Percentiles rank a stretch among this genome's conserved stretches.
Conservation (phyloP, 1,284 basidiomycete species). For the Cutaneotrichosporon sp. region DNA sequence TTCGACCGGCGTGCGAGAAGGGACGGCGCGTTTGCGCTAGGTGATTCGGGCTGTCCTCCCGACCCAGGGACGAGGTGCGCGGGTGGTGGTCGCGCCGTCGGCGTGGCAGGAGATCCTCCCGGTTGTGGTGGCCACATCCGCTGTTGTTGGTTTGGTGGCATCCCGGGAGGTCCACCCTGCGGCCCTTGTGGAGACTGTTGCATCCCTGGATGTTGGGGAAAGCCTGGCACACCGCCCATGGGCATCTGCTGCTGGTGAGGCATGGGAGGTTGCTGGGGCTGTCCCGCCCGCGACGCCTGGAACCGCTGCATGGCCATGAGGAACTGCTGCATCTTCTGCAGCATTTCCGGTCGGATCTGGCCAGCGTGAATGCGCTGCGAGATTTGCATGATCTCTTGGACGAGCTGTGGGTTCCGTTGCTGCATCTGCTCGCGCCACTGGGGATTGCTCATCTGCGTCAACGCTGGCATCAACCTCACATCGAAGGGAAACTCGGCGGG, state of each 20-base stretch:
- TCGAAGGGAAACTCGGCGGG: constrained; percentile 43
- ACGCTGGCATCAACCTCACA: constrained; percentile 27
- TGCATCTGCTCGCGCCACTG: constrained; percentile 33
- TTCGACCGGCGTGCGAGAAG: constrained; percentile 12
- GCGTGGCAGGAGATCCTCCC: constrained; percentile 10
- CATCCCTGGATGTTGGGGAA: constrained; percentile 9
- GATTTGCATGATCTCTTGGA: constrained; percentile 22
- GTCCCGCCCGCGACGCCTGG: neutral
- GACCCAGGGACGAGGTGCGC: constrained; percentile 21
- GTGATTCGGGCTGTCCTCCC: constrained; percentile 12
- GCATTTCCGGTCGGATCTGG: constrained; percentile 27
- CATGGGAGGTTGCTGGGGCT: constrained; percentile 6
- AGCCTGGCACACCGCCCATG: constrained; percentile 15
- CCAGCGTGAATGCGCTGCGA: constrained; percentile 24
- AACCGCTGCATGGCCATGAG: constrained; percentile 19
- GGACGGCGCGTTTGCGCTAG: neutral
- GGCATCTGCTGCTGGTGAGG: constrained; percentile 14
- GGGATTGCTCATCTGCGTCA: constrained; percentile 26
- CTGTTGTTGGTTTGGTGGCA: constrained; percentile 17
- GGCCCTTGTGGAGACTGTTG: neutral
- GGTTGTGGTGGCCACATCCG: constrained; percentile 16
- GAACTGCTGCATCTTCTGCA: constrained; percentile 39
- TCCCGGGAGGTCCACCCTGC: constrained; percentile 4
- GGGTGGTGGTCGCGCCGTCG: constrained; percentile 24
- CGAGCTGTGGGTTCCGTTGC: constrained; percentile 25